Percentiles rank a stretch among this genome's conserved stretches.
phyloP scores from a whole-genome alignment of 352 stramenopile species.

The Pythium coloratum region DNA sequence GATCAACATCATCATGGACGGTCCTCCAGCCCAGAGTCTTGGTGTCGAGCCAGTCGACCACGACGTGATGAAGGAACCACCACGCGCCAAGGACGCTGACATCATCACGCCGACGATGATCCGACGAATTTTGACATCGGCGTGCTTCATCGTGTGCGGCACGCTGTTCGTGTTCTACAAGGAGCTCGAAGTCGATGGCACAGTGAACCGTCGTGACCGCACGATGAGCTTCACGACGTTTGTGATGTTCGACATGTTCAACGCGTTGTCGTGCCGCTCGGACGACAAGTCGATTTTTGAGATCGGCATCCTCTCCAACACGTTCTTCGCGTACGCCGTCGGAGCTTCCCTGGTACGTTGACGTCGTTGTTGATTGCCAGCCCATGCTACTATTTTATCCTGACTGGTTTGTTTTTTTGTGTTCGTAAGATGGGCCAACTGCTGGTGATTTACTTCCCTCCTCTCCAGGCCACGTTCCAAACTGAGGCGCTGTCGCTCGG shows the following conservation, averaged over 20 bases:
- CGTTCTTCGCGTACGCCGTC: slow-evolving; percentile 93
- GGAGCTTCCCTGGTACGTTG: slow-evolving; percentile 79
- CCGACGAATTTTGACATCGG: slow-evolving; percentile 61
- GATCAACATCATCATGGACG: slow-evolving; percentile 99
- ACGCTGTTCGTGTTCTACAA: slow-evolving; percentile 87
- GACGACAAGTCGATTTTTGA: slow-evolving; percentile 94
- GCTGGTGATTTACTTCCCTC: slow-evolving; percentile 95
- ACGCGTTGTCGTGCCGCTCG: slow-evolving; percentile 95
- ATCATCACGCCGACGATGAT: slow-evolving; percentile 83
- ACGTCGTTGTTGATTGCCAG: neutral
- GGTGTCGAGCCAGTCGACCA: slow-evolving; percentile 86
- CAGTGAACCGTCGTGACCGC: slow-evolving; percentile 92
- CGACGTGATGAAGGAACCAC: slow-evolving; percentile 86
- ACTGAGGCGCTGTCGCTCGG: slow-evolving; percentile 92
- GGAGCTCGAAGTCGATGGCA: slow-evolving; percentile 82
- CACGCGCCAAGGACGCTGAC: slow-evolving; percentile 67
- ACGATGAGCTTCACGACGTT: slow-evolving; percentile 99
- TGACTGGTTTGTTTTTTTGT: slow-evolving; percentile 11
- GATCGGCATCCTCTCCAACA: slow-evolving; percentile 92
- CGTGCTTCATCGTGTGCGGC: slow-evolving; percentile 73
- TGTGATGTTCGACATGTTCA: slow-evolving; percentile 99
- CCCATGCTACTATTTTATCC: neutral
- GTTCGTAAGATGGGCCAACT: slow-evolving; percentile 86
- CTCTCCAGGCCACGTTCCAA: slow-evolving; percentile 96
- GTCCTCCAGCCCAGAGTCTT: slow-evolving; percentile 78